Percentiles rank a stretch among this genome's conserved stretches.
Evolutionary conservation across 2,329 filamentous ascomycete genomes (phyloP).

Genomic region (Claviceps monticola): DNA sequence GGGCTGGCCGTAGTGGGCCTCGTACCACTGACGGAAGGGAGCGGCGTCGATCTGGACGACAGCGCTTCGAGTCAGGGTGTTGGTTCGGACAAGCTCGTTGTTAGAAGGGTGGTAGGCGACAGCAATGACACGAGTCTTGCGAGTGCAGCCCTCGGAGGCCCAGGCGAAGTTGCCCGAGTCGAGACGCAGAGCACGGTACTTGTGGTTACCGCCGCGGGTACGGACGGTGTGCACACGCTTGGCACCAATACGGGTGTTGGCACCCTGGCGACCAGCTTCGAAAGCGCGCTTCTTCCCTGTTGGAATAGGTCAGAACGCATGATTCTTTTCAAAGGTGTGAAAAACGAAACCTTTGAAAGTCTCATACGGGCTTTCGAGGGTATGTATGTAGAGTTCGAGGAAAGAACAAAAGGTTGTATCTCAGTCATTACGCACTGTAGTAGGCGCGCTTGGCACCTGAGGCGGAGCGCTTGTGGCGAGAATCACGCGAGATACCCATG

Average conservation of each 20-base stretch:
- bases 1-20: slow-evolving; percentile 93
- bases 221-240: slow-evolving; percentile 96
- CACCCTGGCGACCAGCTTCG: slow-evolving; percentile 98
- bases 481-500: slow-evolving; percentile 99
- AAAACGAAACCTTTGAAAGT: slow-evolving; percentile 5
- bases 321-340: slow-evolving; percentile 17
- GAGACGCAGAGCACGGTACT: slow-evolving; percentile 98
- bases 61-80: slow-evolving; percentile 98
- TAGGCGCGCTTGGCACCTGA: slow-evolving; percentile 94
- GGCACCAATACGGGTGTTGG: slow-evolving; percentile 96
- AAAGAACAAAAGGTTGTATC: slow-evolving; percentile 5
- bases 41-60: slow-evolving; percentile 98
- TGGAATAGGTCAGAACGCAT: slow-evolving; percentile 64
- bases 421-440: slow-evolving; percentile 54
- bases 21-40: slow-evolving; percentile 99
- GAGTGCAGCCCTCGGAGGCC: slow-evolving; percentile 93
- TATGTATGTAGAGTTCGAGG: slow-evolving; percentile 6
- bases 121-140: slow-evolving; percentile 98
- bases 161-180: slow-evolving; percentile 99
- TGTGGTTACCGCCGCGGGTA: slow-evolving; percentile 97
- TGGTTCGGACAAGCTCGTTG: slow-evolving; percentile 99
- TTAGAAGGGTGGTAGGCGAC: slow-evolving; percentile 99
- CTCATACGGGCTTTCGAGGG: slow-evolving; percentile 53
- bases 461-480: slow-evolving; percentile 98
- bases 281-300: slow-evolving; percentile 93